Evolutionary conservation across 345 rosid species (phyloP), one percentile per base, ranked within the genome.

Genomic region (Conringia planisiliqua): DNA sequence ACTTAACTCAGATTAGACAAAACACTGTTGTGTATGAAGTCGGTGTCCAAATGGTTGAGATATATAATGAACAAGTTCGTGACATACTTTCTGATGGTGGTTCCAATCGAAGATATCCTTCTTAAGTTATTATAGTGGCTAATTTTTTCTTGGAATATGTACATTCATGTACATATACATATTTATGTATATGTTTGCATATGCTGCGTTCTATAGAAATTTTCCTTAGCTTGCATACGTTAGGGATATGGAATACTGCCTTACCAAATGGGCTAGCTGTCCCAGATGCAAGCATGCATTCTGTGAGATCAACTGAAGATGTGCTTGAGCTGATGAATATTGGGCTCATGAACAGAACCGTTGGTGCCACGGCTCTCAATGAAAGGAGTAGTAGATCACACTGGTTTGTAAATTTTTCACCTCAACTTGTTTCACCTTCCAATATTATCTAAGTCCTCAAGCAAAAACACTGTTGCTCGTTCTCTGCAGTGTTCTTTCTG

Each of bases 371-470:
- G 3, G 94, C 96, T 33, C 83, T 92, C 55, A 92, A 95, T 77
- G 98, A 95, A 80, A 86, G 99, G 81, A 95, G 99, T 68, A 95
- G 99, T 73, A 86, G 99, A 92, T 95, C 99, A 44, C 99, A 95
- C 82, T 90, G 98, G 99, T 94, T 64, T 6, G 76, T 48, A 29
- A 80, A 32, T 67, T 60, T 51, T 71, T 43, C 8, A 35, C 22
- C 29, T 17, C 39, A 17, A 33, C 59, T 68, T 66, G 33, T 63
- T 42, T 61, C 30, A 26, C 33, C 26, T 63, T 68, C 38, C 2
- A 5, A n/a, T 43, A 39, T 52, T 56, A 18, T 26, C 0, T 13
- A 17, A 51, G 20, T 14, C 20, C 61, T 6, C 51, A 71, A 46
- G 40, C 26, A 13, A 56, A 35, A 14, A 60, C 17, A 44, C 51